Evolutionary conservation across 1,284 basidiomycete genomes (phyloP).

Genomic region (Cutaneotrichosporon cutaneum): DNA sequence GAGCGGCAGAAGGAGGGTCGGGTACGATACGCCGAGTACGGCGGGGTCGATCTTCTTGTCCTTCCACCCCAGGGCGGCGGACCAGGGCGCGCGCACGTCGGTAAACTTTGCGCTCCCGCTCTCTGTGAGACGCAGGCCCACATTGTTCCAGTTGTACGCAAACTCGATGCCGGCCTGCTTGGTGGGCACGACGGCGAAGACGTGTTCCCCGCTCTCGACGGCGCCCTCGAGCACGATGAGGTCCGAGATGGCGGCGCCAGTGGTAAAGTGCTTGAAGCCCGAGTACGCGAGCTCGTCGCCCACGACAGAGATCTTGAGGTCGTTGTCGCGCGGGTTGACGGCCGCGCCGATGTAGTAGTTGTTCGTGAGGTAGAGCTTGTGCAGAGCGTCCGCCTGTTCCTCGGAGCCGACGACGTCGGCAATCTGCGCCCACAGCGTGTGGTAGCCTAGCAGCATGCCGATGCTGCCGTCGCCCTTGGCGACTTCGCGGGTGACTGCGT

Average conservation of each 20-base stretch:
- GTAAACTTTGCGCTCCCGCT: slow-evolving; percentile 39
- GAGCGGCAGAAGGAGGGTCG: slow-evolving; percentile 44
- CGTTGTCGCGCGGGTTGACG: slow-evolving; percentile 48
- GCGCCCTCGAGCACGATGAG: slow-evolving; percentile 47
- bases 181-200: slow-evolving; percentile 41
- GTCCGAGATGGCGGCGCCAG: slow-evolving; percentile 46
- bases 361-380: slow-evolving; percentile 12
- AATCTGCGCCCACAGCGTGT: slow-evolving; percentile 13
- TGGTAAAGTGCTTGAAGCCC: slow-evolving; percentile 48
- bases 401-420: slow-evolving; percentile 11
- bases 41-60: background rate
- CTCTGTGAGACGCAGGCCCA: slow-evolving; percentile 49
- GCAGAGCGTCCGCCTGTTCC: slow-evolving; percentile 8
- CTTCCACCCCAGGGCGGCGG: slow-evolving; percentile 35
- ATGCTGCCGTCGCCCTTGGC: slow-evolving; percentile 16
- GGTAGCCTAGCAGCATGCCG: slow-evolving; percentile 18
- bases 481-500: slow-evolving; percentile 13
- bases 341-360: slow-evolving; percentile 42
- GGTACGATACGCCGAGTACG: slow-evolving; percentile 25
- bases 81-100: slow-evolving; percentile 38
- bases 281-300: slow-evolving; percentile 37
- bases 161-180: slow-evolving; percentile 43
- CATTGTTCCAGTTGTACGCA: slow-evolving; percentile 49
- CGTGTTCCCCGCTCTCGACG: slow-evolving; percentile 23
- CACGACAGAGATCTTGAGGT: slow-evolving; percentile 37